phyloP scores from a whole-genome alignment of 2,329 filamentous ascomycete genomes.

The Lasiodiplodia gonubiensis region DNA sequence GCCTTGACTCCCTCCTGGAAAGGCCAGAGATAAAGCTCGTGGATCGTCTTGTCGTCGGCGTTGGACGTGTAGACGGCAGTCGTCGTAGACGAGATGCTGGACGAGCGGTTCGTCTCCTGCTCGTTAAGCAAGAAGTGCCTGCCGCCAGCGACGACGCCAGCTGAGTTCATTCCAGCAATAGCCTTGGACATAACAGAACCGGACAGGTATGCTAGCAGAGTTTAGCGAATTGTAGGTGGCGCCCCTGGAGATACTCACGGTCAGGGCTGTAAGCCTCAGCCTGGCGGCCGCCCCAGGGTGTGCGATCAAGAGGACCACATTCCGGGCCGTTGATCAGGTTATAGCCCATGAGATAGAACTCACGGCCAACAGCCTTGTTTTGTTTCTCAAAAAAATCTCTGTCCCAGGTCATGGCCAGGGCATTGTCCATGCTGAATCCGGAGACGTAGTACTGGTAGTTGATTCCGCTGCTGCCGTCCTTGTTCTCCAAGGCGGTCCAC shows the following conservation, averaged over 20 bases:
- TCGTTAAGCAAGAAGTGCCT: constrained; percentile 41
- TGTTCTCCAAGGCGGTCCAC: constrained; percentile 33
- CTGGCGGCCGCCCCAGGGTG: constrained; percentile 20
- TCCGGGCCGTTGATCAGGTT: constrained; percentile 34
- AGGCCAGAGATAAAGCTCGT: constrained; percentile 42
- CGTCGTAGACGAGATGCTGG: constrained; percentile 2
- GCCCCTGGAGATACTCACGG: not conserved
- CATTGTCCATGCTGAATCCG: constrained; percentile 33
- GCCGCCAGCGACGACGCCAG: constrained; percentile 17
- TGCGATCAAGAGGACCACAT: constrained; percentile 18
- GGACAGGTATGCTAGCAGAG: constrained; percentile 3
- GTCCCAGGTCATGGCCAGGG: constrained; percentile 37
- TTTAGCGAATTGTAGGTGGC: not conserved
- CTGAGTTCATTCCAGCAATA: constrained; percentile 16
- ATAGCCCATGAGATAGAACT: constrained; percentile 34
- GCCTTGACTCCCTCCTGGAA: constrained; percentile 40
- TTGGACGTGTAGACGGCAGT: constrained; percentile 29
- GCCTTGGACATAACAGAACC: constrained; percentile 11
- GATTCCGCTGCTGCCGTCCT: constrained; percentile 35
- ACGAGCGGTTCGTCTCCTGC: constrained; percentile 36
- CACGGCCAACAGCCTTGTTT: constrained; percentile 32
- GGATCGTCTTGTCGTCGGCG: constrained; percentile 37
- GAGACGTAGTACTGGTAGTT: constrained; percentile 36
- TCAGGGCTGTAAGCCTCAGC: constrained; percentile 21
- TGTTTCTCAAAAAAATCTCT: constrained; percentile 32